Base-by-base conservation (phyloP, 2,329 filamentous ascomycete species). In the Torrubiella hemipterigena region DNA sequence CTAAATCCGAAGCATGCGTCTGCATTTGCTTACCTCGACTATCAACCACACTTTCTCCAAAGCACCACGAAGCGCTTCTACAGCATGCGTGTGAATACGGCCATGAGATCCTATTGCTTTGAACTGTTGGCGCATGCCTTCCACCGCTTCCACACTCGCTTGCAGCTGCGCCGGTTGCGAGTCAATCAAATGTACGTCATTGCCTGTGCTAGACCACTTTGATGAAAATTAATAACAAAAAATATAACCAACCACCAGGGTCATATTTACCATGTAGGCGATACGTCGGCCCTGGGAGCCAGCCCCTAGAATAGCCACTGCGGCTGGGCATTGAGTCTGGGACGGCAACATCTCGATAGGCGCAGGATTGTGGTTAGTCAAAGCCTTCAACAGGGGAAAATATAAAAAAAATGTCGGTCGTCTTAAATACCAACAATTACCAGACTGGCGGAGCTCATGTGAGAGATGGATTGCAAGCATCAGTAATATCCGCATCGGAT, bases 171-270 rank as follows among this genome's bases (percentile, higher is more conserved):
- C 32, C 7, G 39, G 32, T 26, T 48, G 45, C 4, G 36, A 36
- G 27, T 51, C 49, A 10, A 52, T 41, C 1, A 51, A 29, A 25
- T 51, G 44, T 11, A 52, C 49, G 24, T 49, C 38, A 2, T 42
- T 42, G 14, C 49, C 49, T 31, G 18, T 34, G 22, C 47, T 51
- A n/a, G 49, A 50, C 49, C 49, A 52, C 48, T 51, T 9, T 17
- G 14, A 16, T 12, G 22, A 25, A 14, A 15, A 7, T 5, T 21
- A 15, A 29, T 17, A 29, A 20, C n/a, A 27, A 27, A 8, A 13
- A 17, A 11, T 6, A 29, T 6, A 15, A 8, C 6, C n/a, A n/a
- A 23, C 28, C 25, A 8, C 14, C 16, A 19, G 18, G 17, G 13
- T 13, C 11, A 14, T 14, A 16, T 37, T 15, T 34, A 50, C 49